Evolutionary conservation across 1,139 yeast species (phyloP).

Genomic region (Diutina mesorugosa): DNA sequence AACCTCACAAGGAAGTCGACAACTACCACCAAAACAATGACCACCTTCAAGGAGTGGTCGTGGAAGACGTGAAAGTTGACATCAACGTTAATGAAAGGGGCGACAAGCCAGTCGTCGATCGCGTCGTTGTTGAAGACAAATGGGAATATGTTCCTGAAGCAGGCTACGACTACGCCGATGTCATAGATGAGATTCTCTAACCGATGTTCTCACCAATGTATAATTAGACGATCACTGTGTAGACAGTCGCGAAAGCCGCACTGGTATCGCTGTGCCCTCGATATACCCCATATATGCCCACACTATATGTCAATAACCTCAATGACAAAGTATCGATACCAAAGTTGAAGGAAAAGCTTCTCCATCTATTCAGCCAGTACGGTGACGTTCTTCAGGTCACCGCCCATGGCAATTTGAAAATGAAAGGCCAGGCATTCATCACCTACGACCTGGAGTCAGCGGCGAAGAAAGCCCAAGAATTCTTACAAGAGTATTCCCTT

Average conservation of each 20-base stretch:
- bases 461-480: constrained; percentile 38
- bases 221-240: neutral
- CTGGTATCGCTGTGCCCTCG: neutral
- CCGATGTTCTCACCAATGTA: no score
- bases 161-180: neutral
- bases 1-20: neutral
- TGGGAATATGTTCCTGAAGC: neutral
- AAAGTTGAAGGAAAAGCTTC: constrained; percentile 34
- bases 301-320: constrained; percentile 54
- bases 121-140: neutral
- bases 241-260: neutral
- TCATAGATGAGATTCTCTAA: neutral
- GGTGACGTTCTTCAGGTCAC: constrained; percentile 42
- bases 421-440: constrained; percentile 83
- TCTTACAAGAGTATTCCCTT: constrained; percentile 28
- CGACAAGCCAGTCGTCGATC: neutral
- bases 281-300: constrained; percentile 8
- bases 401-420: constrained; percentile 46
- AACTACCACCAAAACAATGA: neutral
- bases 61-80: neutral
- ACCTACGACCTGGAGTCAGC: constrained; percentile 34
- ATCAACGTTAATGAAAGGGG: neutral
- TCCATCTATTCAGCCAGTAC: constrained; percentile 26
- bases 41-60: neutral
- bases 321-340: constrained; percentile 54